Evolutionary conservation across 176 grass and related monocot species (phyloP).

Genomic region (Triticum monococcum): DNA sequence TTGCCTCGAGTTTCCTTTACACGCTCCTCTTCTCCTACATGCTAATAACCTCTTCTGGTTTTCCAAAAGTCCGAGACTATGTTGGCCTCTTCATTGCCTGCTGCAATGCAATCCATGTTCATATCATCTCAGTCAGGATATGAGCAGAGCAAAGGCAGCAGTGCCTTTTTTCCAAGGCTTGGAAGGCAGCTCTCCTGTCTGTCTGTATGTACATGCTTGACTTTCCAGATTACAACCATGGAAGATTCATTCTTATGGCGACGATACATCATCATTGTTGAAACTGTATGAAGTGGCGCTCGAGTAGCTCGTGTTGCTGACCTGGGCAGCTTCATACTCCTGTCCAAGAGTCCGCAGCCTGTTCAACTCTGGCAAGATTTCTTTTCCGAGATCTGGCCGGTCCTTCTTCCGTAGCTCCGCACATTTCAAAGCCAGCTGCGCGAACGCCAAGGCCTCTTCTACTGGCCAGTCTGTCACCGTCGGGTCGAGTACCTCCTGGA

Average conservation of each 20-base stretch:
- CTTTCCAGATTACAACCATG: background rate
- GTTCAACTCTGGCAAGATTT: conserved; percentile 72
- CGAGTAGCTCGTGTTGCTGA: conserved; percentile 38
- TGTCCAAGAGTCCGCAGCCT: conserved; percentile 59
- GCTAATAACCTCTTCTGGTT: conserved; percentile 37
- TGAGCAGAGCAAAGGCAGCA: conserved; percentile 29
- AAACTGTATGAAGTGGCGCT: conserved; percentile 41
- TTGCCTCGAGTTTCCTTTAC: conserved; percentile 29
- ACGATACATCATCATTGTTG: conserved; percentile 27
- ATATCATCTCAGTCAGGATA: conserved; percentile 2
- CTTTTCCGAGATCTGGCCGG: conserved; percentile 59
- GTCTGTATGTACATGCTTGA: conserved; percentile 23
- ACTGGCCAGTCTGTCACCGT: conserved; percentile 62
- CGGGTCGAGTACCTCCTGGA: conserved; percentile 75
- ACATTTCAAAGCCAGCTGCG: conserved; percentile 59
- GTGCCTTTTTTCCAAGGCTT: conserved; percentile 5
- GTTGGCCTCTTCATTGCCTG: conserved; percentile 30
- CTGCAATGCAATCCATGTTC: conserved; percentile 24
- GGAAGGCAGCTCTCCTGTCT: conserved; percentile 11
- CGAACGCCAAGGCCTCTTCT: conserved; percentile 63
- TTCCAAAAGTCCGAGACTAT: conserved; percentile 20
- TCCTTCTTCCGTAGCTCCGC: conserved; percentile 80
- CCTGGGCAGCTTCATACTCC: conserved; percentile 37
- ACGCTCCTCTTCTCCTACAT: conserved; percentile 44
- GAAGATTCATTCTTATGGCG: background rate